These are phyloP conservation scores for Marasmius fiardii DNA, from an alignment of 1,284 basidiomycete genomes.

Conservation along the genomic window DNA sequence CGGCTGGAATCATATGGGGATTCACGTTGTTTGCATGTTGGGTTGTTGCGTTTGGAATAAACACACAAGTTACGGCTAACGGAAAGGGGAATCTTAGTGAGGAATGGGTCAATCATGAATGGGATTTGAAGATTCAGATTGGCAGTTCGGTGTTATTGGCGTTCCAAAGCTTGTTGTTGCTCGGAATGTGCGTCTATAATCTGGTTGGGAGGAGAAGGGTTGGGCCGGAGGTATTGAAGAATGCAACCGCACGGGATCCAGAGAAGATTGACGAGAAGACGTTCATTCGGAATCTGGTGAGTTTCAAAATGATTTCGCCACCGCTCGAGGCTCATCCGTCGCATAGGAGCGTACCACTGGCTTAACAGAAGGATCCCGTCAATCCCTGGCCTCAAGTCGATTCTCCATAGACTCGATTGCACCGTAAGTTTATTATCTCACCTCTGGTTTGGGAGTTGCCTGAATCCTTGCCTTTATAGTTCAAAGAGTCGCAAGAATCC, in stretches of 20 bases:
- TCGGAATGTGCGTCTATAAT: not conserved
- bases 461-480: too few species aligned
- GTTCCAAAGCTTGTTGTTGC: not conserved
- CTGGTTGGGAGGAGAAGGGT: not conserved
- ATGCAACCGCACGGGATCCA: not conserved
- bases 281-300: not conserved
- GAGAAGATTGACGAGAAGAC: not conserved
- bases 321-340: not conserved
- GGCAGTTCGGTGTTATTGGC: not conserved
- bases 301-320: not conserved
- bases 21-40: not conserved
- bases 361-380: not conserved
- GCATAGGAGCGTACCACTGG: not conserved
- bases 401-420: not conserved
- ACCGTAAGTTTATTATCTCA: not conserved
- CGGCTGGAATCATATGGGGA: not conserved
- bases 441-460: too few species aligned
- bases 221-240: not conserved
- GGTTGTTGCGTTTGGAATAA: not conserved
- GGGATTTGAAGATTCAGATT: not conserved
- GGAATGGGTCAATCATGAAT: not conserved
- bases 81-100: not conserved
- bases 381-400: not conserved
- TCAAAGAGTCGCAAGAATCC: too few species aligned
- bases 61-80: not conserved